Conservation (phyloP, 106 monocot genomes). For the Acanthochlamys bracteata region DNA sequence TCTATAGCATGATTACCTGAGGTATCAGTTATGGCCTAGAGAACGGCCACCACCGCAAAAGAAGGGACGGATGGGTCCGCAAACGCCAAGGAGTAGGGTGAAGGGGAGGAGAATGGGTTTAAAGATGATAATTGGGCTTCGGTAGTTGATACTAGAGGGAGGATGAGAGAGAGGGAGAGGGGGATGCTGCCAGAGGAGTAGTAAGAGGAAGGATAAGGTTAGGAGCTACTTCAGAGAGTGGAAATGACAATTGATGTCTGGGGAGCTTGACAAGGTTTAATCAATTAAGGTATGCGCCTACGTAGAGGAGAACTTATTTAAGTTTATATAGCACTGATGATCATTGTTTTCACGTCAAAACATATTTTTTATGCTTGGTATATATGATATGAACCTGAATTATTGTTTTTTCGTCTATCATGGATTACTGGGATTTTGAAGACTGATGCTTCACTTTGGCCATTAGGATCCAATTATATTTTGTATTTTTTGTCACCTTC, state of each 20-base stretch:
- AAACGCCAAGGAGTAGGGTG: background rate
- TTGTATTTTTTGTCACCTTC: too few species aligned
- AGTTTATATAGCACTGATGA: too few species aligned
- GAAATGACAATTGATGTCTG: constrained; percentile 51
- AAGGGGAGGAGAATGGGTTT: constrained; percentile 21
- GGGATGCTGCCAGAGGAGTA: constrained; percentile 11
- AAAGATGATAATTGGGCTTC: constrained; percentile 89
- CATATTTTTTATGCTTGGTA: too few species aligned
- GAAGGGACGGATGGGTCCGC: constrained; percentile 7
- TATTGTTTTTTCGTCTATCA: too few species aligned
- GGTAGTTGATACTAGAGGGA: constrained; percentile 70
- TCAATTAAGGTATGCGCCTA: too few species aligned
- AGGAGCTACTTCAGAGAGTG: constrained; percentile 90
- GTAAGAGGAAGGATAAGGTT: constrained; percentile 42
- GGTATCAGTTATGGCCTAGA: constrained; percentile 74
- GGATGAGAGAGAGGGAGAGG: constrained; percentile 46
- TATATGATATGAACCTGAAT: too few species aligned
- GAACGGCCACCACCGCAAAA: constrained; percentile 59
- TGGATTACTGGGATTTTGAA: too few species aligned
- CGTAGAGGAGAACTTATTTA: too few species aligned
- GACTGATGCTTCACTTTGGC: too few species aligned
- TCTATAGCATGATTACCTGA: constrained; percentile 81
- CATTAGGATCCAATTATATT: too few species aligned
- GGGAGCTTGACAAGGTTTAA: too few species aligned
- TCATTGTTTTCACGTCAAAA: too few species aligned